Evolutionary conservation across 768 basidiomycete species (phyloP).

Genomic region (Kwoniella dejecticola): DNA sequence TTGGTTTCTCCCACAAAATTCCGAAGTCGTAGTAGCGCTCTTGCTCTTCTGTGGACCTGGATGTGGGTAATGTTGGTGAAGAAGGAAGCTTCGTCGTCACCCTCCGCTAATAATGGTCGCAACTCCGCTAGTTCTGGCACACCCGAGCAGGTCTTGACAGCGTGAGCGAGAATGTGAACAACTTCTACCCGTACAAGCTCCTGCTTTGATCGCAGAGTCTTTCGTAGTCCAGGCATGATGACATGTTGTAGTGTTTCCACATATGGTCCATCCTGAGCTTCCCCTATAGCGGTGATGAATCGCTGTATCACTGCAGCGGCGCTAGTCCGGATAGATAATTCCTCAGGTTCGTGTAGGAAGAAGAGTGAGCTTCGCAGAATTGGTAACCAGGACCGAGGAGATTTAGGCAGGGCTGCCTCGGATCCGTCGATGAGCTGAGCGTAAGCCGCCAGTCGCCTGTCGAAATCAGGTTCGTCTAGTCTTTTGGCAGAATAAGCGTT

Average conservation of each 20-base stretch:
- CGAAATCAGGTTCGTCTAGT: conserved; percentile 90
- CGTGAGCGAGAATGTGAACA: conserved; percentile 73
- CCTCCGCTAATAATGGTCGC: conserved; percentile 74
- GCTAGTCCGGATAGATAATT: conserved; percentile 80
- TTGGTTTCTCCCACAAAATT: conserved; percentile 71
- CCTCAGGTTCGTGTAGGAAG: conserved; percentile 85
- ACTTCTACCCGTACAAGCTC: conserved; percentile 87
- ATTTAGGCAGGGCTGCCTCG: conserved; percentile 56
- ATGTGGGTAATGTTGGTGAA: conserved; percentile 95
- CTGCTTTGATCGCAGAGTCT: conserved; percentile 72
- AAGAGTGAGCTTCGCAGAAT: conserved; percentile 78
- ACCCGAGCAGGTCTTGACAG: conserved; percentile 66
- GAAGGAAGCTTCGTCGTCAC: conserved; percentile 92
- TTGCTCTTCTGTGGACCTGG: conserved; percentile 82
- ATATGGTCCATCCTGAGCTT: conserved; percentile 52
- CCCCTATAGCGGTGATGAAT: conserved; percentile 65
- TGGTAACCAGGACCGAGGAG: conserved; percentile 71
- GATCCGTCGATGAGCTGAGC: conserved; percentile 67
- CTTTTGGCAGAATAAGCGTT: conserved; percentile 84
- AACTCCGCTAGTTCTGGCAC: conserved; percentile 73
- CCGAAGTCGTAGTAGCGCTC: conserved; percentile 80
- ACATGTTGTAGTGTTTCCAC: conserved; percentile 61
- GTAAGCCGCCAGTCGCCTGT: conserved; percentile 77
- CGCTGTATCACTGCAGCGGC: conserved; percentile 74
- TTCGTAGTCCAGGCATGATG: conserved; percentile 77